Base-by-base conservation (phyloP, 1,284 basidiomycete genomes). In the Ceratobasidium sp. region DNA sequence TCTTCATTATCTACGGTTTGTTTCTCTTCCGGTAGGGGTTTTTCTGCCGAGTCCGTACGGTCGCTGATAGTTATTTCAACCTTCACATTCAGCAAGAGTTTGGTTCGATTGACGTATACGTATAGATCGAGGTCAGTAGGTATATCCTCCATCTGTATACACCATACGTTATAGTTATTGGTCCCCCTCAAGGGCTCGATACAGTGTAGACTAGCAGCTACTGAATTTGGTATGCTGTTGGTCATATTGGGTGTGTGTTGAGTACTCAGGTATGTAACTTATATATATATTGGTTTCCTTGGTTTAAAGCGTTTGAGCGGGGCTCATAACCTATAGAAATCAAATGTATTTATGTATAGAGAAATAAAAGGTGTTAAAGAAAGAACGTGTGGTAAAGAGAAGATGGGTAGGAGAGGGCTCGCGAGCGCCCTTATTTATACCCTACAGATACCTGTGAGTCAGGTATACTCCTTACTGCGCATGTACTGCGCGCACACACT, bases 71-170 rank as follows among this genome's bases (percentile, higher is more conserved):
- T 42, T 6, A 42, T 6, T 13, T 42, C 39, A 13, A 42, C 39
- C 39, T 6, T 47, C 17, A 3, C 10, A 47, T 3, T 17, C 37
- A 13, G 60, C 10, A 17, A 37, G 11, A 39, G 31, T 17, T 56
- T 20, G 23, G 23, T 20, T 6, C 53, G 26, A 11, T 6, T 56
- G 53, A 56, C 53, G 23, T 56, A 56, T 26, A 5, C 20, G 20
- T 56, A 56, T 10, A 56, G 23, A 11, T 26, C 60, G n/a, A 65
- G 63, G 37, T 65, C 45, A 4, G 64, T 49, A 20, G 51, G 45
- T 49, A 66, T 49, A 20, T 66, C 64, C 26, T 66, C 64, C 64
- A 66, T 66, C n/a, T 66, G 64, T 31, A 66, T 49, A 15, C 42
- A 23, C 64, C 64, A 66, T 15, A 31, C 26, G 15, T 45, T 49